phyloP scores from a whole-genome alignment of 2,329 filamentous ascomycete species.

The Aspergillus pseudoviridinutans region DNA sequence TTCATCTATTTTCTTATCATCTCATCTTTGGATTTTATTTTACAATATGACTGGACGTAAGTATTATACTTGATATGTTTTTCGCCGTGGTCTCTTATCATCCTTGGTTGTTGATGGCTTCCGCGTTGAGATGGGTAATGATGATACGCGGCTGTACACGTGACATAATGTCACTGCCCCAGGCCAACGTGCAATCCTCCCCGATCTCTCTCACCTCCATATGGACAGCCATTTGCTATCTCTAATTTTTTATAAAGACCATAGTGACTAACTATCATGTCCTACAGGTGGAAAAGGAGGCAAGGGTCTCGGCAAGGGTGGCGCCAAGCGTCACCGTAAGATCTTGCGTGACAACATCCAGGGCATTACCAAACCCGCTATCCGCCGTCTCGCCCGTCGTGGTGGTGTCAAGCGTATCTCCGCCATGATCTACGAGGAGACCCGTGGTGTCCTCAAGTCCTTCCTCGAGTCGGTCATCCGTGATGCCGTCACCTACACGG shows the following conservation, averaged over 20 bases:
- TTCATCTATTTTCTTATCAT: conserved; percentile 12
- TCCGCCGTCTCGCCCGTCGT: conserved; percentile 97
- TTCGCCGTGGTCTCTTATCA: background rate
- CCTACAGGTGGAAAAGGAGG: conserved; percentile 82
- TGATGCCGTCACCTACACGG: conserved; percentile 76
- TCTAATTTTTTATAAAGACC: background rate
- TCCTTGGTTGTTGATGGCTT: background rate
- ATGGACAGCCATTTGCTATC: background rate
- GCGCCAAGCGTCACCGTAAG: conserved; percentile 99
- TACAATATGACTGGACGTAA: conserved; percentile 41
- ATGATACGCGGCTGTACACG: conserved; percentile 22
- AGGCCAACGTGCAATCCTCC: conserved; percentile 10
- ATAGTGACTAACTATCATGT: conserved; percentile 16
- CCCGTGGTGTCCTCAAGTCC: conserved; percentile 75
- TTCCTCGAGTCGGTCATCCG: conserved; percentile 80
- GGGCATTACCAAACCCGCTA: conserved; percentile 98
- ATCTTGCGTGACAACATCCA: conserved; percentile 99
- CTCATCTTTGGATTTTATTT: conserved; percentile 6
- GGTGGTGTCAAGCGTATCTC: conserved; percentile 99
- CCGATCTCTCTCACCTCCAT: background rate
- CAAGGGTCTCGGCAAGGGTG: conserved; percentile 96
- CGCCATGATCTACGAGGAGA: conserved; percentile 87
- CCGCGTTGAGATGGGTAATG: conserved; percentile 1
- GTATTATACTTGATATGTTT: conserved; percentile 16
- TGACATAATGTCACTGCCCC: conserved; percentile 18